These are phyloP conservation scores for Trifolium dubium DNA, from an alignment of 306 rosid species.

Conservation along the genomic window DNA sequence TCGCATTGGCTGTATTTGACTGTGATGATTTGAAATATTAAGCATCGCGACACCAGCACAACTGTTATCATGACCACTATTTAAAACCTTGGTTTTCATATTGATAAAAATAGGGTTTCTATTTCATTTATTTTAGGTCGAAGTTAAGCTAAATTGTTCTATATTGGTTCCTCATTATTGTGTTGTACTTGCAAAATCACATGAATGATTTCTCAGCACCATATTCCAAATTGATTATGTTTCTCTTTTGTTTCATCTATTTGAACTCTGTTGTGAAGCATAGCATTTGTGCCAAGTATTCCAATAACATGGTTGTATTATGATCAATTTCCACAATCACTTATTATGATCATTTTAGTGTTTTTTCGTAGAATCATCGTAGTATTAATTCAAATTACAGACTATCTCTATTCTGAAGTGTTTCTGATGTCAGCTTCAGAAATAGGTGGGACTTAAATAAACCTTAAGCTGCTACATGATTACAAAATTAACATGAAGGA, in stretches of 20 bases:
- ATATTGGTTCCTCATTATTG: neutral
- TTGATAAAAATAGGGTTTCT: neutral
- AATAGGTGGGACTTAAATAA: neutral
- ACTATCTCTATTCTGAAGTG: neutral
- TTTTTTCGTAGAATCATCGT: neutral
- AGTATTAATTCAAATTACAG: neutral
- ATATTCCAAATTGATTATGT: neutral
- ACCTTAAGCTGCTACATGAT: neutral
- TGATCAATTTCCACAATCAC: neutral
- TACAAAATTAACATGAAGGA: neutral
- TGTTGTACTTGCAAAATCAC: neutral
- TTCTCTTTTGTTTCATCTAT: slow-evolving; percentile 6
- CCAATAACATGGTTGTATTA: neutral
- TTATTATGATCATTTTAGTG: neutral
- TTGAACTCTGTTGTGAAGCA: slow-evolving; percentile 1
- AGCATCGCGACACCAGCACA: neutral
- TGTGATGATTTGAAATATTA: no score
- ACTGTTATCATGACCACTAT: neutral
- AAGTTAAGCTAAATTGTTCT: neutral
- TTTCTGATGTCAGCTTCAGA: slow-evolving; percentile 4
- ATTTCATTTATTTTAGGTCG: neutral
- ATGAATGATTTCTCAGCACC: neutral
- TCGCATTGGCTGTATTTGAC: neutral
- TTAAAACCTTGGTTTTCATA: neutral
- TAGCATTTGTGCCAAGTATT: neutral